Conservation (phyloP, 306 rosid species). For the Acacia crassicarpa region DNA sequence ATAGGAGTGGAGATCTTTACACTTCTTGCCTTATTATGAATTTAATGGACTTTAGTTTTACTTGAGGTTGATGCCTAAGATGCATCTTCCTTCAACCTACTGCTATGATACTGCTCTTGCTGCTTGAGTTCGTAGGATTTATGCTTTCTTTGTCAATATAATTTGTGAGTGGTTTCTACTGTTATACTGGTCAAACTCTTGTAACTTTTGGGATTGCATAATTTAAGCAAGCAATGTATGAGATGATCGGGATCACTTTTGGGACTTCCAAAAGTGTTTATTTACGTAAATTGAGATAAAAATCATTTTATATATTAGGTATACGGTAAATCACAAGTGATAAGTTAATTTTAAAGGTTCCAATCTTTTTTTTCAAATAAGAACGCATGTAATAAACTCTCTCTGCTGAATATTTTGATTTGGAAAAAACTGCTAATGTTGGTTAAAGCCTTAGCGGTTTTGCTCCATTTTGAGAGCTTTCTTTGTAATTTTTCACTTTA, state of each 20-base stretch:
- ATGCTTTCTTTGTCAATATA: slow-evolving; percentile 41
- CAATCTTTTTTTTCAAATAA: no score
- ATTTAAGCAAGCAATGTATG: background rate
- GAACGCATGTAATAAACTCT: no score
- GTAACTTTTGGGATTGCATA: background rate
- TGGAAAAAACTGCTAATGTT: no score
- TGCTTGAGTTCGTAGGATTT: slow-evolving; percentile 24
- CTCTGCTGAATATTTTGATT: no score
- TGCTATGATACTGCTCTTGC: slow-evolving; percentile 22
- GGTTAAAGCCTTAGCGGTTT: no score
- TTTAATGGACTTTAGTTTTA: slow-evolving; percentile 29
- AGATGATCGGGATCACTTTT: background rate
- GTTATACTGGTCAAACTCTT: slow-evolving; percentile 3
- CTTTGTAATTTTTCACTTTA: no score
- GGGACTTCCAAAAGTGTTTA: no score
- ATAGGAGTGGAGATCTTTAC: background rate
- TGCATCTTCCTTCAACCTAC: slow-evolving; percentile 11
- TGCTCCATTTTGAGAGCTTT: no score
- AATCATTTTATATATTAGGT: no score
- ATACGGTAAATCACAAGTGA: no score
- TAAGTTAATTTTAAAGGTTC: no score
- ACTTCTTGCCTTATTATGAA: slow-evolving; percentile 10
- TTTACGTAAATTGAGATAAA: no score
- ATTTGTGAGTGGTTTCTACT: slow-evolving; percentile 22
- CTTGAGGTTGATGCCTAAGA: slow-evolving; percentile 24